These are phyloP conservation scores for Lyophyllum atratum DNA, from an alignment of 768 basidiomycete genomes.

Conservation along the genomic window DNA sequence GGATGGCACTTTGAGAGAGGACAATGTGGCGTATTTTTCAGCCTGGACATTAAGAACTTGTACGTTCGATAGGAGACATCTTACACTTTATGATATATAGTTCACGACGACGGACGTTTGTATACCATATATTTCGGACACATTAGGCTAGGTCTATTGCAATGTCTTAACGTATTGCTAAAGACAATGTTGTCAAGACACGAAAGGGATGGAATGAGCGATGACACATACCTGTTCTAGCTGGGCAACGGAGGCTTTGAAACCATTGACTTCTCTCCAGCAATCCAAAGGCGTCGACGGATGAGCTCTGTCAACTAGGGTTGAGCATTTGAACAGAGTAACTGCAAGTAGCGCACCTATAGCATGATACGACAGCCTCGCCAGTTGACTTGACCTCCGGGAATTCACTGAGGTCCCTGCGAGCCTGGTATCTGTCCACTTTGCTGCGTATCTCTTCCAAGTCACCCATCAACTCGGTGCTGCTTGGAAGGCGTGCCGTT, in stretches of 20 bases:
- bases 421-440: constrained; percentile 68
- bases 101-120: constrained; percentile 7
- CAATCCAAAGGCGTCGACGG: constrained; percentile 64
- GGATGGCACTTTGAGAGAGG: constrained; percentile 20
- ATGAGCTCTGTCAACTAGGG: constrained; percentile 45
- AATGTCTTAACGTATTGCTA: constrained; percentile 69
- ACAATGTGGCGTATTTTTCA: constrained; percentile 6
- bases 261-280: constrained; percentile 69
- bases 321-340: background rate
- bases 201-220: background rate
- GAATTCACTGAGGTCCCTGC: constrained; percentile 54
- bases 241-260: constrained; percentile 67
- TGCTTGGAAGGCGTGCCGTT: constrained; percentile 53
- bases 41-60: background rate
- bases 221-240: constrained; percentile 61
- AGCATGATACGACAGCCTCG: constrained; percentile 71
- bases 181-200: constrained; percentile 10
- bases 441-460: constrained; percentile 73
- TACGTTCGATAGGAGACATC: constrained; percentile 4
- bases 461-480: constrained; percentile 67
- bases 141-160: constrained; percentile 30
- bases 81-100: constrained; percentile 3
- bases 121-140: constrained; percentile 6
- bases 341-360: constrained; percentile 49
- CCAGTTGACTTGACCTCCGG: constrained; percentile 58